These are phyloP conservation scores for Calonectria pseudoturangicola DNA, from an alignment of 2,329 filamentous ascomycete genomes.

Conservation along the genomic window DNA sequence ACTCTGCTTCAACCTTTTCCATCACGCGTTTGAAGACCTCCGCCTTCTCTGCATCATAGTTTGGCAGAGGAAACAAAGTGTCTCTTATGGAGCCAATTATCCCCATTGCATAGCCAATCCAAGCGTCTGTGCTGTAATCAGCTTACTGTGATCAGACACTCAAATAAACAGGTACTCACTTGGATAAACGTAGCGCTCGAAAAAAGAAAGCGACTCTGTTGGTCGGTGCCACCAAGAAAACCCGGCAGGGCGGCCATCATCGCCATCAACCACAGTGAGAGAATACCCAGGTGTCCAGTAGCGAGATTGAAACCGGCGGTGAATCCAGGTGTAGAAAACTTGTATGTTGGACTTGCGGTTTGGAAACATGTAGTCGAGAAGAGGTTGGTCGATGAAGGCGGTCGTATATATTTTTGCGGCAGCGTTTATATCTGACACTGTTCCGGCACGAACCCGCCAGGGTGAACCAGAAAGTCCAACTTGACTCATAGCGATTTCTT, in stretches of 20 bases:
- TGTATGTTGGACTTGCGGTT: constrained; percentile 1
- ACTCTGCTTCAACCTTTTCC: neutral
- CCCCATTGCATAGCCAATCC: neutral
- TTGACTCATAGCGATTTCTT: neutral
- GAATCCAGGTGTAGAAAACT: neutral
- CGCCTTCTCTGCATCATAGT: neutral
- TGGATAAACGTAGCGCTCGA: constrained; percentile 3
- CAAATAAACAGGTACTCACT: neutral
- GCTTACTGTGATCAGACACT: neutral
- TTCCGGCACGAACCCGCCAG: neutral
- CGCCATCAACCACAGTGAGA: neutral
- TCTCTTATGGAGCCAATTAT: neutral
- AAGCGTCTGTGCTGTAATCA: neutral
- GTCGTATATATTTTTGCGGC: constrained; percentile 2
- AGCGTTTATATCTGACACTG: neutral
- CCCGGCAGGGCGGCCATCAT: neutral
- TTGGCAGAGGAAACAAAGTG: neutral
- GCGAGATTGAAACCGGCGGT: constrained; percentile 7
- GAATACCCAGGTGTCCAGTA: constrained; percentile 16
- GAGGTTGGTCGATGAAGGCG: constrained; percentile 3
- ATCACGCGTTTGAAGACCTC: neutral
- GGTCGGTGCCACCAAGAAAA: constrained; percentile 14
- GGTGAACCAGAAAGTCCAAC: neutral
- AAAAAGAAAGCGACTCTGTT: neutral
- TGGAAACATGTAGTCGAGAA: constrained; percentile 11